Conservation (phyloP, 164 flowering plant genomes). For the Nymphaea thermarum region DNA sequence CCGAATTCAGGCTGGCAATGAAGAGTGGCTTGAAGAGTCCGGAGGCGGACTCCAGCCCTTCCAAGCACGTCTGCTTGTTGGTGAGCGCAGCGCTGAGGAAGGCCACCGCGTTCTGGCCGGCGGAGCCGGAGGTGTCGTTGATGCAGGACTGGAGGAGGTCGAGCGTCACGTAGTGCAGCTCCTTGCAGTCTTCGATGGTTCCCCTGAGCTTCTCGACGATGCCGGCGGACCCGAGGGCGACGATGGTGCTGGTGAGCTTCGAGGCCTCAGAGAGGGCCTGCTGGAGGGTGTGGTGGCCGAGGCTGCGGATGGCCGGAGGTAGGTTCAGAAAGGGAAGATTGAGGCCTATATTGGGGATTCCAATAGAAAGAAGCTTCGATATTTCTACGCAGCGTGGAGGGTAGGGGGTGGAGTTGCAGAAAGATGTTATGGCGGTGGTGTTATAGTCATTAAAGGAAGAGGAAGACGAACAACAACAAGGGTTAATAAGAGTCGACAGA, state of each 20-base stretch:
- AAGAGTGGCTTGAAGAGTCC: slow-evolving; percentile 48
- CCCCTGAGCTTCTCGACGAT: neutral
- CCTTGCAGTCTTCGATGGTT: slow-evolving; percentile 1
- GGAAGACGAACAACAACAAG: neutral
- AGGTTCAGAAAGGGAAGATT: neutral
- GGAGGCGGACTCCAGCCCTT: slow-evolving; percentile 39
- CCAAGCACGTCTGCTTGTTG: slow-evolving; percentile 85
- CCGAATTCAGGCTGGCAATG: slow-evolving; percentile 20
- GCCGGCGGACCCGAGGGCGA: neutral
- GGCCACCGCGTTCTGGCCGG: slow-evolving; percentile 47
- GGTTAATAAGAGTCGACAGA: neutral
- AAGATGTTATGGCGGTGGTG: neutral
- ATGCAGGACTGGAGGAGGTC: neutral
- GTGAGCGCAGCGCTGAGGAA: slow-evolving; percentile 92
- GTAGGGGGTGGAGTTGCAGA: slow-evolving; percentile 1
- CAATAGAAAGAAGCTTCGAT: neutral
- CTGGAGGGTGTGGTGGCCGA: neutral
- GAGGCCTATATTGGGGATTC: neutral
- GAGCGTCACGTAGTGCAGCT: neutral
- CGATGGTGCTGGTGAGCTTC: neutral
- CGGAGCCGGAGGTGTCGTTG: neutral
- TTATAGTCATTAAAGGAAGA: neutral
- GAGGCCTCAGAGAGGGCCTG: neutral
- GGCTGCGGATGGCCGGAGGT: neutral
- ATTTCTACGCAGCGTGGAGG: neutral